Evolutionary conservation across 768 basidiomycete species (phyloP).

Genomic region (Termitomyces sp.): DNA sequence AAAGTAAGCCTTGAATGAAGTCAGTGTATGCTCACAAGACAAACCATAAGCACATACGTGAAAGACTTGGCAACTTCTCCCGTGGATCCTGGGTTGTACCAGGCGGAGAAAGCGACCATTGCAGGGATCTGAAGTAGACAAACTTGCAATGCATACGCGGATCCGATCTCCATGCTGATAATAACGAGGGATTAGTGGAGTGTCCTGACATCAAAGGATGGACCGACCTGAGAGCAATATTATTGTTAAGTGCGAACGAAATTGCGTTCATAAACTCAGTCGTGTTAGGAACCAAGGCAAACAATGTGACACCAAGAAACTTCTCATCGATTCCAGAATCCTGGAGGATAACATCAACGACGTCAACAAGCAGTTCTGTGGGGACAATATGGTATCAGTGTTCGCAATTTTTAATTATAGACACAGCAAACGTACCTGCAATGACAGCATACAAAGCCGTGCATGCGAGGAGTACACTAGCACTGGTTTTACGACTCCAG

Average conservation of each 20-base stretch:
- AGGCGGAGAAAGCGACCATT: constrained; percentile 98
- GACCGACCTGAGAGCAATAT: constrained; percentile 85
- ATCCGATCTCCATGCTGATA: constrained; percentile 96
- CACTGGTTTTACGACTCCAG: constrained; percentile 89
- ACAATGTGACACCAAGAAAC: constrained; percentile 93
- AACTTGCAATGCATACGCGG: constrained; percentile 97
- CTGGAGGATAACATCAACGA: constrained; percentile 89
- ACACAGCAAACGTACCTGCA: constrained; percentile 59
- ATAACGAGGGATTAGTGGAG: not conserved
- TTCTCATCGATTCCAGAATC: constrained; percentile 95
- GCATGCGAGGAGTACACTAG: constrained; percentile 83
- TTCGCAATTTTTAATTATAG: not conserved
- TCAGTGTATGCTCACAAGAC: not conserved
- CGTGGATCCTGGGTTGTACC: constrained; percentile 84
- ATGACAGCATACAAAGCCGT: constrained; percentile 93
- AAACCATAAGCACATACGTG: constrained; percentile 55
- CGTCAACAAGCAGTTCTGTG: constrained; percentile 86
- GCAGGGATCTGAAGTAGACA: constrained; percentile 96
- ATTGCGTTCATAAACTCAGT: constrained; percentile 99
- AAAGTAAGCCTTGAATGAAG: constrained; percentile 72
- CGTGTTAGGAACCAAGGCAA: constrained; percentile 96
- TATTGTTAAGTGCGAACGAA: constrained; percentile 93
- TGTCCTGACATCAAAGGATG: not conserved
- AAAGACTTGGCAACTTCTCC: constrained; percentile 87
- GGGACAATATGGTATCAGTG: constrained; percentile 7